A percentile compares a stretch with the other conserved stretches of the same genome.
phyloP scores from a whole-genome alignment of 192 early-diverging fungal genomes.

The Obelidium mucronatum region DNA sequence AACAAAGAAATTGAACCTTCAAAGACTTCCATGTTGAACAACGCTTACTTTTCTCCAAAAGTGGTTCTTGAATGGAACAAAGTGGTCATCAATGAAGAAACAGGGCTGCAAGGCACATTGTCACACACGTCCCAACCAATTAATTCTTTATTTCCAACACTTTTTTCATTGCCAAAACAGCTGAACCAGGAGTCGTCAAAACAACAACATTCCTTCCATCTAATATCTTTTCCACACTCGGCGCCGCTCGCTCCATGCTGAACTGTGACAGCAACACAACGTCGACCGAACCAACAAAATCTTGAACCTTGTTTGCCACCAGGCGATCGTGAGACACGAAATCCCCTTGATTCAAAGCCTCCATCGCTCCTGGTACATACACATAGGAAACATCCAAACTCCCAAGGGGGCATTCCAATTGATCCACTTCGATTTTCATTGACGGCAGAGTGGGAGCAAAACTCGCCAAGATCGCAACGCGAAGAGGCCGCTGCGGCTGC shows the following conservation, averaged over 20 bases:
- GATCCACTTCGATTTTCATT: neutral
- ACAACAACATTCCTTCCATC: neutral
- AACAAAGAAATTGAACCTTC: too few species aligned
- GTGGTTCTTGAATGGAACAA: too few species aligned
- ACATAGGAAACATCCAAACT: neutral
- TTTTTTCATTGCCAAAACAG: neutral
- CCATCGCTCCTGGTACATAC: neutral
- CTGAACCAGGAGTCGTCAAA: neutral
- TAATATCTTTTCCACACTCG: neutral
- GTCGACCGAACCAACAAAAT: neutral
- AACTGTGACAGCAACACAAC: conserved; percentile 2
- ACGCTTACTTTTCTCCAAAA: too few species aligned
- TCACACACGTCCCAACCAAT: too few species aligned
- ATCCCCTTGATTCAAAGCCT: conserved; percentile 1
- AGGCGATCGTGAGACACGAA: neutral
- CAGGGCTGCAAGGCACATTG: too few species aligned
- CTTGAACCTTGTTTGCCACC: neutral
- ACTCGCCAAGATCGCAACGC: neutral
- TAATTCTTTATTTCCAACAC: too few species aligned
- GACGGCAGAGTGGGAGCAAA: neutral
- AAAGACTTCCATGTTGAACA: too few species aligned
- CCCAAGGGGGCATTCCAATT: neutral
- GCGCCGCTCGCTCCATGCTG: neutral
- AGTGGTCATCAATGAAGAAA: too few species aligned
- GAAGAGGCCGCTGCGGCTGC: neutral